Conservation (phyloP, 2,329 filamentous ascomycete genomes). For the Colletotrichum lupini region DNA sequence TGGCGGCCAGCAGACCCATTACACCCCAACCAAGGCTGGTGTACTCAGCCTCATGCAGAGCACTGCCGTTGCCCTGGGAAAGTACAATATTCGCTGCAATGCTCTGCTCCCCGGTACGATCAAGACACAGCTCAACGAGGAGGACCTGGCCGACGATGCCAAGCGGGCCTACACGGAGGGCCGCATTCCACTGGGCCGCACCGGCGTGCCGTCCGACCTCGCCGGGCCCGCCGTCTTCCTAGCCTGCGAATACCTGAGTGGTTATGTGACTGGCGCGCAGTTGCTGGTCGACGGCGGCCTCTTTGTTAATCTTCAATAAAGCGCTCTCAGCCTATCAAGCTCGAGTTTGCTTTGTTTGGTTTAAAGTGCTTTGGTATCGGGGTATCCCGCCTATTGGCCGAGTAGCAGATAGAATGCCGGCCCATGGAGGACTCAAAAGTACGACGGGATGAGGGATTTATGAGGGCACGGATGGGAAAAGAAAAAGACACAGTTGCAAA, state of each 20-base stretch:
- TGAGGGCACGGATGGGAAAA: background rate
- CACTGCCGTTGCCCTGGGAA: constrained; percentile 80
- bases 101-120: constrained; percentile 87
- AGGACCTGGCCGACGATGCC: constrained; percentile 77
- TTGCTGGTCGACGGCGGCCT: constrained; percentile 88
- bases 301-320: constrained; percentile 87
- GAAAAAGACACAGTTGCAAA: constrained; percentile 2
- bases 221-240: constrained; percentile 88
- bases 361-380: background rate
- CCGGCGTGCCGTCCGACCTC: constrained; percentile 79
- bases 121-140: constrained; percentile 85
- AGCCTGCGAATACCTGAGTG: constrained; percentile 80
- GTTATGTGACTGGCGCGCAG: constrained; percentile 85
- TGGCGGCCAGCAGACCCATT: constrained; percentile 83
- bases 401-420: background rate
- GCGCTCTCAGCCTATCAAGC: background rate
- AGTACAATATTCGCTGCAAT: constrained; percentile 83
- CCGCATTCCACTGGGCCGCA: constrained; percentile 80
- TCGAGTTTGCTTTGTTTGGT: background rate
- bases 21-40: constrained; percentile 90
- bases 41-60: constrained; percentile 86
- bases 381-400: background rate
- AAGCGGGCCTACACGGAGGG: constrained; percentile 85
- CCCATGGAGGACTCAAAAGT: background rate
- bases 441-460: background rate